Percentiles rank a stretch among this genome's conserved stretches.
These are phyloP conservation scores for Litsea cubeba DNA, from an alignment of 164 flowering plant genomes.

Conservation along the genomic window DNA sequence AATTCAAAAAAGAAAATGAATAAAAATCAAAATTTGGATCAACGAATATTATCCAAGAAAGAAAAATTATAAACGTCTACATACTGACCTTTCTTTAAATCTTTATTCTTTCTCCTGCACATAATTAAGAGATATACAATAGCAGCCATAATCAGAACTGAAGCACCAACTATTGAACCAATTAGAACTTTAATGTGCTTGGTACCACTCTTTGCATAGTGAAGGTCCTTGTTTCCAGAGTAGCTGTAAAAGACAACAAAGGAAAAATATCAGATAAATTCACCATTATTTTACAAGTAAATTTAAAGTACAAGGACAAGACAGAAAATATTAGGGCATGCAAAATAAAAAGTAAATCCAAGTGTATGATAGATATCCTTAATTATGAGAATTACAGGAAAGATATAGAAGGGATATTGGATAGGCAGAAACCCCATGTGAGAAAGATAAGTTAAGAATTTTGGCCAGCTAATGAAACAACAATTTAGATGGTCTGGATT, in stretches of 20 bases:
- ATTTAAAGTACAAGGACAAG: no score
- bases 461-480: not conserved
- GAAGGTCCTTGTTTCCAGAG: conserved; percentile 71
- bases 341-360: not conserved
- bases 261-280: not conserved
- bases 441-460: not conserved
- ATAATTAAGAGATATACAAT: conserved; percentile 46
- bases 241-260: conserved; percentile 41
- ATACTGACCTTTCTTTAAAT: conserved; percentile 40
- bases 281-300: not conserved
- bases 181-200: conserved; percentile 41
- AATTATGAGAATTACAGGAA: not conserved
- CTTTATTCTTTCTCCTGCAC: conserved; percentile 38
- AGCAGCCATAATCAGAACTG: conserved; percentile 51
- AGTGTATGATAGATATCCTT: not conserved
- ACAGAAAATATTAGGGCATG: not conserved
- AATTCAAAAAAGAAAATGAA: not conserved
- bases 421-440: no score
- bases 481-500: not conserved
- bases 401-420: no score
- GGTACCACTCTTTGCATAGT: conserved; percentile 26
- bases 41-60: not conserved
- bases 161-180: conserved; percentile 63
- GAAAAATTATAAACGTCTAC: not conserved
- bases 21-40: not conserved